A percentile compares a stretch with the other conserved stretches of the same genome.
phyloP scores from a whole-genome alignment of 768 basidiomycete genomes.

The Fibroporia radiculosa region DNA sequence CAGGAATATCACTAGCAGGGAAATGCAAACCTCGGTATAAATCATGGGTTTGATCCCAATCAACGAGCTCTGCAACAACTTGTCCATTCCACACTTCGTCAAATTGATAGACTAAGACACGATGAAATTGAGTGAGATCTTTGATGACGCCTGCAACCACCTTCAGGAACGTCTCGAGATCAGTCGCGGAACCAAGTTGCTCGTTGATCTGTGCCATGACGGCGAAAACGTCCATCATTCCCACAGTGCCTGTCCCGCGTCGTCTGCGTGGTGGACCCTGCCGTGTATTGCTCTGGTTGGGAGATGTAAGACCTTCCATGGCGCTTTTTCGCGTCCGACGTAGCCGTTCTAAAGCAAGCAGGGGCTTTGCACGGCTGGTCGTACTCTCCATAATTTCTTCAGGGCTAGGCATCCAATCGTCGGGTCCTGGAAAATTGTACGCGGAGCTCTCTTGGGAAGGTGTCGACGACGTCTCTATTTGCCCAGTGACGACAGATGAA shows the following conservation, averaged over 20 bases:
- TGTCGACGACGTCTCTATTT: conserved; percentile 2
- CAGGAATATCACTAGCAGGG: conserved; percentile 61
- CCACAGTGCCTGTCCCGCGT: conserved; percentile 24
- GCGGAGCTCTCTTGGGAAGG: conserved; percentile 6
- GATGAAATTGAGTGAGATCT: conserved; percentile 76
- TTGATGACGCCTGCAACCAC: conserved; percentile 66
- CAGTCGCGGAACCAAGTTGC: conserved; percentile 59
- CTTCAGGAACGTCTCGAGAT: conserved; percentile 63
- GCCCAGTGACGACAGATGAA: background rate
- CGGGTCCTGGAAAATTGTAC: conserved; percentile 16
- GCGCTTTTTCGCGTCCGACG: conserved; percentile 34
- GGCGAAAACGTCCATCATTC: conserved; percentile 77
- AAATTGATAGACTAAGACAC: conserved; percentile 78
- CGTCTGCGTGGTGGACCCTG: conserved; percentile 12
- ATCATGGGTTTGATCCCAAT: conserved; percentile 69
- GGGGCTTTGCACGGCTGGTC: conserved; percentile 55
- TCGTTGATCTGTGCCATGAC: conserved; percentile 77
- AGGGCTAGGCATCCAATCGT: conserved; percentile 37
- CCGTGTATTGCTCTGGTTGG: background rate
- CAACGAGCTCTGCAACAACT: conserved; percentile 72
- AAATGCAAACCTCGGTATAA: conserved; percentile 68
- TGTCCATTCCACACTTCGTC: conserved; percentile 76
- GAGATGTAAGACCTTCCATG: background rate
- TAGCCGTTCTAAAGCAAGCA: conserved; percentile 64
- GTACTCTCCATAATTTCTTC: conserved; percentile 68